Evolutionary conservation across 1,284 basidiomycete genomes (phyloP), one percentile per base, ranked within the genome.

Genomic region (Ganoderma boninense): DNA sequence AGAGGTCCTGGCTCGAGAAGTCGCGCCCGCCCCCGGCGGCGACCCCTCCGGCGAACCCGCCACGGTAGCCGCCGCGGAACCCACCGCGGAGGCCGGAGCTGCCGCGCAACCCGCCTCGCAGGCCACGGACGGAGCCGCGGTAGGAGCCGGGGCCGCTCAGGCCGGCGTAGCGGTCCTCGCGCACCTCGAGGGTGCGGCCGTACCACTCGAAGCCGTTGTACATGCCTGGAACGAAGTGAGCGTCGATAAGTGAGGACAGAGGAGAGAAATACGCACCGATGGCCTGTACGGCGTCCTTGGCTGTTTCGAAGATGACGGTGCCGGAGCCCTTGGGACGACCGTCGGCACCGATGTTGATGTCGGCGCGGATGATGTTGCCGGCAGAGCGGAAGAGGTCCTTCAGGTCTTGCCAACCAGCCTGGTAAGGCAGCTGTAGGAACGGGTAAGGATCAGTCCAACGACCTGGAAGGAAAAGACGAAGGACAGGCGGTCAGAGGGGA

Each of bases 371-470:
- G 76, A 98, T 96, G 78, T 95, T 95, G 35, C 97, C 97, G 52
- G 97, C 95, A 42, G 94, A 90, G 67, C 97, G 91, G 91, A 99
- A 98, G 42, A 99, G 85, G 80, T 99, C 97, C 81, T 99, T 99
- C 70, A 99, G 86, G 80, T 99, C 97, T 82, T 99, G 97, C 97
- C 97, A 99, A 52, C 96, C 96, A 42, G 96, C 96, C 82, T 97
- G 95, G 78, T 95, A 95, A 0, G 97, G 97, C 29, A 98, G 83
- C 96, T 98, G 76, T 10, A 70, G 46, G 4, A 60, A 56, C 14
- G 40, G 40, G 29, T 64, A 44, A 64, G 57, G 23, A 26, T 42
- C 40, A 38, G 20, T 18, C 26, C 38, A 18, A n/a, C 6, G 26
- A 42, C 16, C n/a, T 35, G 32, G 32, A 29, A 46, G 73, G 44